These are phyloP conservation scores for Trichophyton verrucosum DNA, from an alignment of 2,329 filamentous ascomycete species.

Conservation along the genomic window DNA sequence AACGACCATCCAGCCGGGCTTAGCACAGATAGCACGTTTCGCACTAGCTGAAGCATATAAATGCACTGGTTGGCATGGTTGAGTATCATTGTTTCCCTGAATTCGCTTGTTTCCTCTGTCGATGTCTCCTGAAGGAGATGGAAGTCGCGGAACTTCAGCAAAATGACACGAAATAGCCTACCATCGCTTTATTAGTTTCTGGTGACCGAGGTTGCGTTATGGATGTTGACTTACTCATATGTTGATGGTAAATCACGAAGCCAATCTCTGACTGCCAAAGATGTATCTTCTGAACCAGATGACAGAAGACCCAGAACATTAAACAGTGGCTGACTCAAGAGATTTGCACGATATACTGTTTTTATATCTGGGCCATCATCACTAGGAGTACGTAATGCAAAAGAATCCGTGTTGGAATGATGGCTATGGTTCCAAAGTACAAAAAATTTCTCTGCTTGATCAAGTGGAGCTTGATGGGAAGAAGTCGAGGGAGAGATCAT, in stretches of 20 bases:
- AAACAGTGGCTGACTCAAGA: constrained; percentile 71
- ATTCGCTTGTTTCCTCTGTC: constrained; percentile 14
- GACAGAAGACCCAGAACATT: constrained; percentile 66
- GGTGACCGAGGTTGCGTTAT: background rate
- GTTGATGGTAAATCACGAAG: constrained; percentile 49
- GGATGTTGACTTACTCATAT: constrained; percentile 34
- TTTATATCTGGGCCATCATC: constrained; percentile 17
- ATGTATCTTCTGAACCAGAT: constrained; percentile 60
- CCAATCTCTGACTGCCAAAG: constrained; percentile 69
- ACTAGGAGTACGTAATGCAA: constrained; percentile 11
- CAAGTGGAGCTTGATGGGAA: constrained; percentile 21
- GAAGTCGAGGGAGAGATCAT: constrained; percentile 44
- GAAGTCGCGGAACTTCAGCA: constrained; percentile 23
- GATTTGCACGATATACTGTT: constrained; percentile 36
- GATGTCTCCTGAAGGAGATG: constrained; percentile 13
- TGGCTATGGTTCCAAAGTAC: constrained; percentile 34
- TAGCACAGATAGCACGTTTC: constrained; percentile 57
- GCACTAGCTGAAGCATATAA: constrained; percentile 65
- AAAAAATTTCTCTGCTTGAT: constrained; percentile 30
- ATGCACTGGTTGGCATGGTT: constrained; percentile 65
- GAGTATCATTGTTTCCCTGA: constrained; percentile 35
- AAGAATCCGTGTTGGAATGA: constrained; percentile 27
- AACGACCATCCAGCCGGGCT: constrained; percentile 59
- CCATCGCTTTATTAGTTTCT: constrained; percentile 6
- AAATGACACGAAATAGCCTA: constrained; percentile 28